Percentiles rank a stretch among this genome's conserved stretches.
Conservation (phyloP, 139 green algal species). For the Ettlia oleoabundans region DNA sequence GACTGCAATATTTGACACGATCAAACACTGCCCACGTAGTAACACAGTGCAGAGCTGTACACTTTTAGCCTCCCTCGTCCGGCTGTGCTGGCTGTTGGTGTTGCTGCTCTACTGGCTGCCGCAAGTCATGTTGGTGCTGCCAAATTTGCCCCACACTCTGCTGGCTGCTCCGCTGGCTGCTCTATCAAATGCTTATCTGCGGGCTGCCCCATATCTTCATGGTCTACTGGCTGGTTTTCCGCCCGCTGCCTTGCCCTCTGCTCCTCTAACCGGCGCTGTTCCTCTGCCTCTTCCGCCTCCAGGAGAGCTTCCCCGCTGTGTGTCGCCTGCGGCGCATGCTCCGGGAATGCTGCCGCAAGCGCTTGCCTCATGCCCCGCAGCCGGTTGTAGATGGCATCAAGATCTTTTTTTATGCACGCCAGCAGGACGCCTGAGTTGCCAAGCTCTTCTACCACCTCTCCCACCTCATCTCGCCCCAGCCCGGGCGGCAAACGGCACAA, state of each 20-base stretch:
- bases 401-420: background rate
- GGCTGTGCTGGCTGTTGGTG: too few relatives aligned
- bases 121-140: background rate
- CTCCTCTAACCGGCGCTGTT: background rate
- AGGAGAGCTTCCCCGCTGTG: background rate
- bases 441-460: background rate
- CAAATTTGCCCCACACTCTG: background rate
- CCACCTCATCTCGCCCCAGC: background rate
- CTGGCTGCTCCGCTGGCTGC: too few relatives aligned
- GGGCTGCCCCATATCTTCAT: background rate
- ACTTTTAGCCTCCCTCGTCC: too few relatives aligned
- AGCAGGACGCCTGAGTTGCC: background rate
- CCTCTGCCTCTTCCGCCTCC: background rate
- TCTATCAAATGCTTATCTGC: background rate
- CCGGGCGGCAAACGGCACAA: background rate
- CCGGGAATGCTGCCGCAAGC: background rate
- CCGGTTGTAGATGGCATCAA: background rate
- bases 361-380: background rate
- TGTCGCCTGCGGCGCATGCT: background rate
- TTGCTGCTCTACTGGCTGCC: background rate
- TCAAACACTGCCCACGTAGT: too few relatives aligned
- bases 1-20: too few relatives aligned
- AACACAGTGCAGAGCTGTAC: too few relatives aligned
- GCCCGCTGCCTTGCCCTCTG: background rate
- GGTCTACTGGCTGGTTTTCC: background rate